Evolutionary conservation across 257 asterid genomes (phyloP).

Genomic region (Solanum chaucha): DNA sequence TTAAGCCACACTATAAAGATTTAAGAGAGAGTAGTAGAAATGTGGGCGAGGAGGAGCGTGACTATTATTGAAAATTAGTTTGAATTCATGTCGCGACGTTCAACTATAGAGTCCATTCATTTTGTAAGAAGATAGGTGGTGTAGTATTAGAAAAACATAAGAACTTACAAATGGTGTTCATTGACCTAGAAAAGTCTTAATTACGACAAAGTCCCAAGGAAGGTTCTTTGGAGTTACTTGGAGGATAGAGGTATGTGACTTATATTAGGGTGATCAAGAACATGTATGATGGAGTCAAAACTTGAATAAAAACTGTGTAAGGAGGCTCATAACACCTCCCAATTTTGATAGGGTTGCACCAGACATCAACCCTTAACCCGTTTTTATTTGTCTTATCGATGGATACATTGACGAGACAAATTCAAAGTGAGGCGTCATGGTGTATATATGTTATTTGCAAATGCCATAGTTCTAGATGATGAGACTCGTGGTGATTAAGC

Average conservation of each 20-base stretch:
- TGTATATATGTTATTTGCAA: neutral
- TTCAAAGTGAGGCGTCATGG: neutral
- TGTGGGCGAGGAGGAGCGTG: neutral
- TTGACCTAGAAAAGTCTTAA: neutral
- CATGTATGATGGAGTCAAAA: neutral
- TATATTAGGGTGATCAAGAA: neutral
- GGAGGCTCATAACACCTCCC: neutral
- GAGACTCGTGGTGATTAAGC: neutral
- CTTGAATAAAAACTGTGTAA: neutral
- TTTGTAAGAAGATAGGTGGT: neutral
- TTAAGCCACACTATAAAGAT: no score
- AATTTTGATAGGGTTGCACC: neutral
- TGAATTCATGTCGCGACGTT: no score
- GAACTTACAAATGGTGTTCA: neutral
- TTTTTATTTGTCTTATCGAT: neutral
- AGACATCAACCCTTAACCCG: rapidly evolving
- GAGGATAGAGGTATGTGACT: neutral
- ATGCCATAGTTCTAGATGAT: neutral
- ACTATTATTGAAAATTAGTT: neutral
- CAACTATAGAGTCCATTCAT: no score
- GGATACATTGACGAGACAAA: neutral
- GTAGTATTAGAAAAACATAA: no score
- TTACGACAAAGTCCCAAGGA: neutral
- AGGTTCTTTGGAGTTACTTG: neutral
- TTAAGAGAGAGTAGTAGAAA: no score